Evolutionary conservation across 164 flowering plant genomes (phyloP).

Genomic region (Chimonanthus praecox): DNA sequence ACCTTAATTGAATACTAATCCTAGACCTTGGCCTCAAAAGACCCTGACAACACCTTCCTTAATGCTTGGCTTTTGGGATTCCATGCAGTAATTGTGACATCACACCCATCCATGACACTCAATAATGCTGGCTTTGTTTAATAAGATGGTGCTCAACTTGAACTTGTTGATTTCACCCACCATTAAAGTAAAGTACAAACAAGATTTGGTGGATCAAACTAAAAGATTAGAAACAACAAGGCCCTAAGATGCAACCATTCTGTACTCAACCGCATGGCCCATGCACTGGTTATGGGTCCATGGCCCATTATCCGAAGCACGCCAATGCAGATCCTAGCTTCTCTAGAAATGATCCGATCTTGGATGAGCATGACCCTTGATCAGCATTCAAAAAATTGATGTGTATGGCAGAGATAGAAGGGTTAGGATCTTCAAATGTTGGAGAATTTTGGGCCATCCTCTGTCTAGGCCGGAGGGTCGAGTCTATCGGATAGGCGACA

Average conservation of each 20-base stretch:
- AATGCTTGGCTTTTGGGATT: slow-evolving; percentile 1
- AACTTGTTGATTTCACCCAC: not conserved
- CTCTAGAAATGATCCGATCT: not conserved
- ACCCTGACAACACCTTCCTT: slow-evolving; percentile 1
- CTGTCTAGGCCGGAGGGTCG: not conserved
- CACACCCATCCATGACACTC: not conserved
- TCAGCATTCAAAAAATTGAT: not conserved
- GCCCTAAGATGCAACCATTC: not conserved
- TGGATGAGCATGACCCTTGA: not conserved
- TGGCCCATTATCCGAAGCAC: not conserved
- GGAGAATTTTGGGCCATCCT: not conserved
- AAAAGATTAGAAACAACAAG: not conserved
- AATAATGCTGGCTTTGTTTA: slow-evolving; percentile 1
- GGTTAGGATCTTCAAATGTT: not conserved
- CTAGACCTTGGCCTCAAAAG: slow-evolving; percentile 2
- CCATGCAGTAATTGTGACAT: slow-evolving; percentile 2
- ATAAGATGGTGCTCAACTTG: not conserved
- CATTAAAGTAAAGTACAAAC: not conserved
- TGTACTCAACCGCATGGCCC: not conserved
- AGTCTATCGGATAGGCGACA: not conserved
- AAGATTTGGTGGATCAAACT: slow-evolving; percentile 5
- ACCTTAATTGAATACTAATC: not conserved
- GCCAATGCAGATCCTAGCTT: not conserved
- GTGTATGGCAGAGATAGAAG: not conserved
- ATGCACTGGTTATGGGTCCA: not conserved